phyloP scores from a whole-genome alignment of 495 filamentous ascomycete genomes.

The Chaetomium cochliodes region DNA sequence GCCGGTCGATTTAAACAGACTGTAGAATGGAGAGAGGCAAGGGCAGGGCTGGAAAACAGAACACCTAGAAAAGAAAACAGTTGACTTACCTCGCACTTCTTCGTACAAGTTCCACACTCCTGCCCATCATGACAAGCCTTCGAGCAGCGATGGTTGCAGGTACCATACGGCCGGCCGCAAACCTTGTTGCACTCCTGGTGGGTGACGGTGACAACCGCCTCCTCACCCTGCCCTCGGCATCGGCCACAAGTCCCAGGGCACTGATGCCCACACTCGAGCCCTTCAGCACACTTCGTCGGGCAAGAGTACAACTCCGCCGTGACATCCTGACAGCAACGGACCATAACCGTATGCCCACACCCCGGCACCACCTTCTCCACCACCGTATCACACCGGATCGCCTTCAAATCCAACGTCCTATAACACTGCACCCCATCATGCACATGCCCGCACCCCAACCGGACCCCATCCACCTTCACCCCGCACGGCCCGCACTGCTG shows the following conservation, averaged over 20 bases:
- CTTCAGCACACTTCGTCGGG: constrained; percentile 42
- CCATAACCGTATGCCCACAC: constrained; percentile 55
- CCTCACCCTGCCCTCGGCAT: constrained; percentile 43
- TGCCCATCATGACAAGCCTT: constrained; percentile 34
- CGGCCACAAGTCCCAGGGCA: constrained; percentile 54
- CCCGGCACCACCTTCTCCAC: constrained; percentile 48
- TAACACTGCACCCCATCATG: constrained; percentile 53
- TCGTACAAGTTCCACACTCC: constrained; percentile 55
- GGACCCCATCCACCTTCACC: constrained; percentile 25
- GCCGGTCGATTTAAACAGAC: too few species aligned
- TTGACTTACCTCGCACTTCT: constrained; percentile 53
- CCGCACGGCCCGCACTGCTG: constrained; percentile 39
- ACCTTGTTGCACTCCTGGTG: constrained; percentile 52
- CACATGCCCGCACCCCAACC: constrained; percentile 61
- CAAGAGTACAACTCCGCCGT: constrained; percentile 44
- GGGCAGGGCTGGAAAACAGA: too few species aligned
- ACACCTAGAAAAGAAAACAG: not conserved
- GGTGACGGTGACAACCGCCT: constrained; percentile 27
- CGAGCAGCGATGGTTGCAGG: constrained; percentile 54
- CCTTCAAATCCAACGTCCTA: constrained; percentile 23
- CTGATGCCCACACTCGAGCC: constrained; percentile 59
- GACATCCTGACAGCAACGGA: constrained; percentile 54
- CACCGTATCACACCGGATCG: constrained; percentile 33
- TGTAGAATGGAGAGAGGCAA: not conserved
- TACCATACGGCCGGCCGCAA: constrained; percentile 56